A percentile compares a stretch with the other conserved stretches of the same genome.
Evolutionary conservation across 208 protist genomes (phyloP).

Genomic region (Kentomonas sorsogonicus): DNA sequence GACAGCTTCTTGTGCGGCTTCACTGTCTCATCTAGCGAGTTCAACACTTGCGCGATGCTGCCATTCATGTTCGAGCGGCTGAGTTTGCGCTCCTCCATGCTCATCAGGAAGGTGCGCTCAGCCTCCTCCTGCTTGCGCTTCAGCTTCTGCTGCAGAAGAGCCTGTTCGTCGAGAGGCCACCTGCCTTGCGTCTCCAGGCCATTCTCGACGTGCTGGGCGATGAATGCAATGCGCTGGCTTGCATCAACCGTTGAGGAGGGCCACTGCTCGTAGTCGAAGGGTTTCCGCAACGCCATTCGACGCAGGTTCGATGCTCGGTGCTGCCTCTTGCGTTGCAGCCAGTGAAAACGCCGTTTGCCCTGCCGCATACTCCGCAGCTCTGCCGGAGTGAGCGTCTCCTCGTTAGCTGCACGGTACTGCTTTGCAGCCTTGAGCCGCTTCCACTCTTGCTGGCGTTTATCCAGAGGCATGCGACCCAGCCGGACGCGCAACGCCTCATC

Average conservation of each 20-base stretch:
- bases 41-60: conserved; percentile 54
- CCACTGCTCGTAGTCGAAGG: conserved; percentile 63
- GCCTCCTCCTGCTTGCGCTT: conserved; percentile 42
- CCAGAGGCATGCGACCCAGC: conserved; percentile 61
- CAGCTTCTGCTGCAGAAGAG: conserved; percentile 50
- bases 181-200: conserved; percentile 68
- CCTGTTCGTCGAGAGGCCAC: conserved; percentile 68
- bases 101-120: conserved; percentile 64
- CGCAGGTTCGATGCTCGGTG: conserved; percentile 54
- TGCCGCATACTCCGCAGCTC: conserved; percentile 73
- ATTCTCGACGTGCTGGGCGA: conserved; percentile 87
- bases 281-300: conserved; percentile 72
- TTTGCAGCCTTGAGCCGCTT: conserved; percentile 63
- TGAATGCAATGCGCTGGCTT: conserved; percentile 75
- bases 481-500: conserved; percentile 80
- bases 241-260: conserved; percentile 71
- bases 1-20: conserved; percentile 79
- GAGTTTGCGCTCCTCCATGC: conserved; percentile 40
- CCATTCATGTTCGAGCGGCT: conserved; percentile 13
- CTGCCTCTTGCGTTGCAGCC: conserved; percentile 76
- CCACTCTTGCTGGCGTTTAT: conserved; percentile 68
- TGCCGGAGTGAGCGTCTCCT: conserved; percentile 64
- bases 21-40: conserved; percentile 28
- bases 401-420: conserved; percentile 61
- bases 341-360: conserved; percentile 81